Base-by-base conservation (phyloP, 495 filamentous ascomycete species). In the Cudoniella acicularis region DNA sequence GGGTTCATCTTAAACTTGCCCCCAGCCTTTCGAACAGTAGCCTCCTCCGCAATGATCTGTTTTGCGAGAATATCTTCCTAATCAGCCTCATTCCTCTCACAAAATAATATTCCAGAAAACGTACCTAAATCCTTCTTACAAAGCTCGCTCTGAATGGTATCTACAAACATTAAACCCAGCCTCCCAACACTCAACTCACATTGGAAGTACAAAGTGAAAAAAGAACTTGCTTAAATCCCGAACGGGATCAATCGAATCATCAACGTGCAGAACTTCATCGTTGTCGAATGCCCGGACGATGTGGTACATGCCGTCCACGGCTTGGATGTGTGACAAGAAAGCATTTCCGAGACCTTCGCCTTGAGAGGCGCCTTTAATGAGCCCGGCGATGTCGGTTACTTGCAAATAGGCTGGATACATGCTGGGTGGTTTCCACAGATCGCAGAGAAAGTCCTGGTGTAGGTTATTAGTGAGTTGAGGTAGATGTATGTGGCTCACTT, bases 51-150 rank as follows among this genome's bases (percentile, higher is more conserved):
- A 18, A 66, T 58, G 51, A 67, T 66, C 9, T 59, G 58, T 50
- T 66, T 67, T 43, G 54, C 30, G 9, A 71, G 67, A 57, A 71
- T 67, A 62, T 69, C 67, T 54, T 16, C 10, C 9, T 21, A 8
- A 18, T 62, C 11, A 56, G 24, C 26, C 47, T 20, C 18, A 17
- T 23, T 46, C 17, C 20, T 18, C 4, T 9, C 13, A 20, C 10
- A 16, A 17, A 21, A 52, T 11, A 52, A 27, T 10, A 27, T 1
- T n/a, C n/a, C n/a, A n/a, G 17, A 21, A 1, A 17, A 57, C 27
- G 49, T 46, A 62, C 59, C 59, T 21, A 71, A 61, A 54, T 71
- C 69, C 57, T 71, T 71, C 55, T 67, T 67, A 51, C 69, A 71
- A 9, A 69, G 56, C 60, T 71, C 69, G 48, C 54, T 64, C 36